phyloP scores from a whole-genome alignment of 257 asterid species.

The Plectranthus barbatus region DNA sequence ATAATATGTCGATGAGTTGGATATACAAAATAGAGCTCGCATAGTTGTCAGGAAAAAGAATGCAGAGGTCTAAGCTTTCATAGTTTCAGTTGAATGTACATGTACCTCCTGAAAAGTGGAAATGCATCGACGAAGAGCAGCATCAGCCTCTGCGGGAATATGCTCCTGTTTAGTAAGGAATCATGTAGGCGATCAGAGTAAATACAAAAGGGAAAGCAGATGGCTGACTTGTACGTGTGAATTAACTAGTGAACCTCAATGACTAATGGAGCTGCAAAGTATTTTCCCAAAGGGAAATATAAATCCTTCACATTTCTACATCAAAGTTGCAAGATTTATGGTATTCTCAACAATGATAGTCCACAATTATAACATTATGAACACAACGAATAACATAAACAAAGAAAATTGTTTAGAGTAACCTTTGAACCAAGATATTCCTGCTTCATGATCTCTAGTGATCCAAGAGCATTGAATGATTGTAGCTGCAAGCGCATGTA shows the following conservation, averaged over 20 bases:
- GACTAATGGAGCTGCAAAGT: not conserved
- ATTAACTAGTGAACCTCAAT: not conserved
- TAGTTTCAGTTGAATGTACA: constrained; percentile 26
- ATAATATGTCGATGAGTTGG: too few species aligned
- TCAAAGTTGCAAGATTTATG: not conserved
- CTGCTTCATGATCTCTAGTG: constrained; percentile 43
- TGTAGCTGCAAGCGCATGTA: constrained; percentile 52
- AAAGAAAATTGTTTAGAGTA: constrained; percentile 11
- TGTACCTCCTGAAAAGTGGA: constrained; percentile 68
- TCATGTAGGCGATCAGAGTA: constrained; percentile 1
- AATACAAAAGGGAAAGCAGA: not conserved
- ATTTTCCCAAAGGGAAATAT: not conserved
- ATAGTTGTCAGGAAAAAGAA: not conserved
- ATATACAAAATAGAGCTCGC: not conserved
- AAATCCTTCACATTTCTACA: not conserved
- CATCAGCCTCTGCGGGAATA: constrained; percentile 32
- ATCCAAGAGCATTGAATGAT: constrained; percentile 60
- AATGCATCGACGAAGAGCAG: constrained; percentile 52
- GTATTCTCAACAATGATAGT: not conserved
- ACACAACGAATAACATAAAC: not conserved
- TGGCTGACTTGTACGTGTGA: not conserved
- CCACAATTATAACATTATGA: not conserved
- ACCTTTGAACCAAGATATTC: constrained; percentile 45
- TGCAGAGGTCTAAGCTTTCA: not conserved
- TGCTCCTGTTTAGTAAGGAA: constrained; percentile 33